Base-by-base conservation (phyloP, 805 yeast species). In the Kurtzmaniella cleridarum region DNA sequence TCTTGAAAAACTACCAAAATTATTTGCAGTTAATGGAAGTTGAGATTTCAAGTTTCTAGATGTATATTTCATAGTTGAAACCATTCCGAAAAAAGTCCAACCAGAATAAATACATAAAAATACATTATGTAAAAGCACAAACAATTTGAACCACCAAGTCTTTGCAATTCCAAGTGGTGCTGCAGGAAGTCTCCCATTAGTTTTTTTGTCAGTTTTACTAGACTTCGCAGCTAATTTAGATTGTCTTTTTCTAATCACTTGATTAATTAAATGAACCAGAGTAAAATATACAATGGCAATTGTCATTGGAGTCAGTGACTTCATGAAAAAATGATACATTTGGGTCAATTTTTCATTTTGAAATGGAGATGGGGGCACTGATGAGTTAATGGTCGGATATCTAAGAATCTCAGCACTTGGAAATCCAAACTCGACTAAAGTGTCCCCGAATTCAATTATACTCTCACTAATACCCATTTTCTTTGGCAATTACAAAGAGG, bases 61-160 rank as follows among this genome's bases (percentile, higher is more conserved):
- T 42, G 74, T 68, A 35, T 60, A 55, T 41, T 64, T 56, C 50
- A 81, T 73, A 9, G 82, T 66, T 14, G 62, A 50, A 20, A 73
- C 57, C 80, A 81, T 79, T n/a, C 86, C 85, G 16, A 76, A 34
- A 45, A 80, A 80, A 7, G 88, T 80, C 86, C 86, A 81, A 24
- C 73, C 71, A 2, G 86, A 80, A 59, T 80, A 81, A n/a, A 63
- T 62, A 54, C 87, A 81, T 28, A 81, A 70, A 32, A 74, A 69
- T 16, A 78, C 47, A 53, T 81, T 81, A 60, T 81, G 89, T 30
- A 76, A 46, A 12, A 81, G 55, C 20, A 81, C 86, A 37, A 80
- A 69, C 26, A 59, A 34, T 53, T 74, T 75, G 69, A 82, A 81
- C 11, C 57, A 30, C 2, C 43, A 38, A 13, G 72, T 60, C 24